These are phyloP conservation scores for Apiotrichum domesticum DNA, from an alignment of 1,284 basidiomycete genomes.

Conservation along the genomic window DNA sequence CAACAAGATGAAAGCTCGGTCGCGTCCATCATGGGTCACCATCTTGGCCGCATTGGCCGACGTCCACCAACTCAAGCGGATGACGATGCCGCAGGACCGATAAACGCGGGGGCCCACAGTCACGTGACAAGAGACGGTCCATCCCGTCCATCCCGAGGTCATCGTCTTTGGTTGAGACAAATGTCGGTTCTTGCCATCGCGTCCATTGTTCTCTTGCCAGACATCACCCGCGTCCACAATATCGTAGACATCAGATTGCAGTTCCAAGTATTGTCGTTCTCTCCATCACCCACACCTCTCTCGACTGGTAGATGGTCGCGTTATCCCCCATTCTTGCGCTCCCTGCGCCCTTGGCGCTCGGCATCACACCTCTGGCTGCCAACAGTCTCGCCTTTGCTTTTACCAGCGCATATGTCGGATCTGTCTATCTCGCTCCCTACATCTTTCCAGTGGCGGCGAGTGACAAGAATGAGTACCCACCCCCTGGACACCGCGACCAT, in stretches of 20 bases:
- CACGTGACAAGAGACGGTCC: no score
- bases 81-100: no score
- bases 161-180: no score
- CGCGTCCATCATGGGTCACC: no score
- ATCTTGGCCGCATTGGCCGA: no score
- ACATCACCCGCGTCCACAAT: no score
- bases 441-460: slow-evolving; percentile 11
- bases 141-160: no score
- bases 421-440: slow-evolving; percentile 47
- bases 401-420: slow-evolving; percentile 49
- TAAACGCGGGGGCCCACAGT: no score
- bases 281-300: not conserved
- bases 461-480: not conserved
- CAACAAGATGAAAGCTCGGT: not conserved
- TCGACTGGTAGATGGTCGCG: not conserved
- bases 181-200: no score
- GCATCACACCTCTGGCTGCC: slow-evolving; percentile 25
- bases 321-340: slow-evolving; percentile 17
- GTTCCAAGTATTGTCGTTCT: no score
- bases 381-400: slow-evolving; percentile 40
- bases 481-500: slow-evolving; percentile 40
- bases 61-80: no score
- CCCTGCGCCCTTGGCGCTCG: slow-evolving; percentile 17
- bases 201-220: not conserved
- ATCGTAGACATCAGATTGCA: no score